Percentiles rank a stretch among this genome's conserved stretches.
These are phyloP conservation scores for Claviceps cyperi DNA, from an alignment of 2,329 filamentous ascomycete species.

Conservation along the genomic window DNA sequence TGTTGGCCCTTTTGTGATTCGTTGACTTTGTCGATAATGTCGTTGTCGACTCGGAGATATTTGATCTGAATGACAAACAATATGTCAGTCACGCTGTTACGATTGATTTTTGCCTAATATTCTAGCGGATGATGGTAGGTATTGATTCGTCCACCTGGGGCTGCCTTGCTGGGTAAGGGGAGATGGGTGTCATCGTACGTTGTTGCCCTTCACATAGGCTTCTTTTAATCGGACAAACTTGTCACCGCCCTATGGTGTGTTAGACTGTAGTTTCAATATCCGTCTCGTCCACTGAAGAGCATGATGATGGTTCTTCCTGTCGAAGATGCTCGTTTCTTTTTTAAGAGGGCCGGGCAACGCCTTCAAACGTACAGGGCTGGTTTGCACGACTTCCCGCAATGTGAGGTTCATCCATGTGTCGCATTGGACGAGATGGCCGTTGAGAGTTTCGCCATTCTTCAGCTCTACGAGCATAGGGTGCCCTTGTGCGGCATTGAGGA, in stretches of 20 bases:
- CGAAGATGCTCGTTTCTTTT: no score
- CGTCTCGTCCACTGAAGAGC: not conserved
- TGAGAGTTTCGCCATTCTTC: slow-evolving; percentile 94
- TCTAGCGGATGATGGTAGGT: not conserved
- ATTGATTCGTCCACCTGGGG: no score
- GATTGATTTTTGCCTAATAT: not conserved
- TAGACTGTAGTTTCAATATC: not conserved
- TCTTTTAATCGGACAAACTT: slow-evolving; percentile 86
- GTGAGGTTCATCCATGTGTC: slow-evolving; percentile 99
- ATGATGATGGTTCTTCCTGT: no score
- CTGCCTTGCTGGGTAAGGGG: not conserved
- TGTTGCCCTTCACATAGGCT: slow-evolving; percentile 94
- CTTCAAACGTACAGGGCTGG: slow-evolving; percentile 50
- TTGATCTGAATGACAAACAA: slow-evolving; percentile 56
- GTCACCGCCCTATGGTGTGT: slow-evolving; percentile 56
- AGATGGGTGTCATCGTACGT: slow-evolving; percentile 37
- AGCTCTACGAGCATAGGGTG: slow-evolving; percentile 96
- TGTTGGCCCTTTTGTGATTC: slow-evolving; percentile 71
- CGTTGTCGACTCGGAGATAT: slow-evolving; percentile 89
- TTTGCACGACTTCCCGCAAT: slow-evolving; percentile 92
- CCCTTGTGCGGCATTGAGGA: slow-evolving; percentile 90
- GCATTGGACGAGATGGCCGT: slow-evolving; percentile 90
- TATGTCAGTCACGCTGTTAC: not conserved
- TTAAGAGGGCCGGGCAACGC: no score
- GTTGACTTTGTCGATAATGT: slow-evolving; percentile 88